phyloP scores from a whole-genome alignment of 495 filamentous ascomycete species.

The Talaromyces stipitatus region DNA sequence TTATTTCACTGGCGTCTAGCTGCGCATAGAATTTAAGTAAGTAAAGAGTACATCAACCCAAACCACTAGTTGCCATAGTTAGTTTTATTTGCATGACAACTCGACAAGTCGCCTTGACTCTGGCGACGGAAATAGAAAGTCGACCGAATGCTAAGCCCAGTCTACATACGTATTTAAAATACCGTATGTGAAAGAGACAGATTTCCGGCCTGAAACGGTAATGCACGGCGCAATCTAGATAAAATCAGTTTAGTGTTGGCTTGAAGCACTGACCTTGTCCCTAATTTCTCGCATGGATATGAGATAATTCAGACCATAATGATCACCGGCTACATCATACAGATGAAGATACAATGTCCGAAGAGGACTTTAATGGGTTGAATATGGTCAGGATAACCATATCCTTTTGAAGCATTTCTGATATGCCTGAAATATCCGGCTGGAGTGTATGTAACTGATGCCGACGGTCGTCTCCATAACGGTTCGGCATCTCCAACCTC shows the following conservation, averaged over 20 bases:
- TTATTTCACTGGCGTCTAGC: too few species aligned
- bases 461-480: neutral
- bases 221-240: neutral
- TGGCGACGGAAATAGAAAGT: neutral
- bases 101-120: too few species aligned
- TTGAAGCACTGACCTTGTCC: neutral
- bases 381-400: too few species aligned
- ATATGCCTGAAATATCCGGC: too few species aligned
- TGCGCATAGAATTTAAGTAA: too few species aligned
- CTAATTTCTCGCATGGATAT: neutral
- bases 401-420: too few species aligned
- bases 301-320: neutral
- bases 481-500: constrained; percentile 1
- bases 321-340: too few species aligned
- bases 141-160: neutral
- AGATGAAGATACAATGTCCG: too few species aligned
- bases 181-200: neutral
- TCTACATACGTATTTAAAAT: neutral
- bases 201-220: neutral
- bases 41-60: too few species aligned
- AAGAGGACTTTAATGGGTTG: too few species aligned
- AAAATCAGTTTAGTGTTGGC: neutral
- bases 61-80: neutral
- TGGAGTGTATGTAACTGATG: neutral
- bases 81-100: too few species aligned